Evolutionary conservation across 2,329 filamentous ascomycete genomes (phyloP), one percentile per base, ranked within the genome.

Genomic region (Apiospora marii): DNA sequence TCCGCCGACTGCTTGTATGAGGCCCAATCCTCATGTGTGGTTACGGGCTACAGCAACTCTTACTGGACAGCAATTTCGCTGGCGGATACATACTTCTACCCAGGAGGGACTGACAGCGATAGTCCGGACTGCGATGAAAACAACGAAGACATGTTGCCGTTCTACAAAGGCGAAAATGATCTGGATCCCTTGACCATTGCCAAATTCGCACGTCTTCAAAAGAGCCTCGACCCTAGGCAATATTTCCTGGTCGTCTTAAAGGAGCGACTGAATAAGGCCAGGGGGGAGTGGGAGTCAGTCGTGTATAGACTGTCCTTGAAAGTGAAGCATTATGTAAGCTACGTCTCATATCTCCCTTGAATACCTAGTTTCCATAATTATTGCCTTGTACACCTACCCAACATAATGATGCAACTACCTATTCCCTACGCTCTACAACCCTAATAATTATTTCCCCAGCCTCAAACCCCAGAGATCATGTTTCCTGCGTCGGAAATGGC

Each of bases 41-140:
- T 67, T 6, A 70, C 69, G 2, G 69, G 69, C 3, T 48, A 37
- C 30, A 70, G 37, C 69, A 67, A 67, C n/a, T 67, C 69, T 7
- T 46, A 46, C 3, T 70, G 69, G 69, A 70, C 69, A 19, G 51
- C 69, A 24, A 30, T 27, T 8, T 61, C 51, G 3, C 27, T 70
- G 1, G 10, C 51, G 0, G 69, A 70, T 10, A 70, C 69, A 0
- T 70, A 70, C 14, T 67, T 64, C 30, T 64, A 64, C n/a, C 30
- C 16, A 64, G 58, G 30, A 1, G 58, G 16, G 41, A n/a, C n/a
- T n/a, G n/a, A n/a, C n/a, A n/a, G n/a, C n/a, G n/a, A n/a, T n/a
- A n/a, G n/a, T n/a, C n/a, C n/a, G n/a, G 41, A 34, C 10, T 27
- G 46, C 10, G 51, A 19, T 22, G 53, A n/a, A n/a, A n/a, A 67